These are phyloP conservation scores for Heritiera fomes DNA, from an alignment of 345 rosid genomes.

Conservation along the genomic window DNA sequence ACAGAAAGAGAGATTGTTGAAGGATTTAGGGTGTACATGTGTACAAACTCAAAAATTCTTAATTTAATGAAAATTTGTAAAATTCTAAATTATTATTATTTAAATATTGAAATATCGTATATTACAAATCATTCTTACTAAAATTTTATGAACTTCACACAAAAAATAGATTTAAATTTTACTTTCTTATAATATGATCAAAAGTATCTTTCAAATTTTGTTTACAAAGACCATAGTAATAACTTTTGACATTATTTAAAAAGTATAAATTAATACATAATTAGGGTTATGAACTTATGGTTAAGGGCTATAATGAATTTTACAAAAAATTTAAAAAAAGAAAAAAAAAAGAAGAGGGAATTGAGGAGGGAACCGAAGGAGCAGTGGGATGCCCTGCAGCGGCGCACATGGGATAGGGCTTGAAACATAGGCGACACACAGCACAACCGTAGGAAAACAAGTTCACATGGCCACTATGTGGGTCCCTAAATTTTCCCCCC, in stretches of 20 bases:
- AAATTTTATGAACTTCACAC: background rate
- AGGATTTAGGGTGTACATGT: too few relatives aligned
- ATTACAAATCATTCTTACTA: too few relatives aligned
- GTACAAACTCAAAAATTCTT: too few relatives aligned
- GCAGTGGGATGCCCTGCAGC: constrained; percentile 46
- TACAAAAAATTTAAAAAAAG: background rate
- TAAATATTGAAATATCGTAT: too few relatives aligned
- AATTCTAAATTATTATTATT: too few relatives aligned
- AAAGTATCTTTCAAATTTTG: too few relatives aligned
- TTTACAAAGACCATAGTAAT: too few relatives aligned
- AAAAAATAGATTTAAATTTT: too few relatives aligned
- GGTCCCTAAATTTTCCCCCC: background rate
- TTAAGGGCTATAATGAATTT: background rate
- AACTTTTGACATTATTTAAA: background rate
- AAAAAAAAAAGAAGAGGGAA: background rate
- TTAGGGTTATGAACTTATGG: background rate
- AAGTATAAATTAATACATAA: background rate
- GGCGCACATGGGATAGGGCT: constrained; percentile 56
- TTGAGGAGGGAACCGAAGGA: background rate
- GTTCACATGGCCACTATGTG: constrained; percentile 40
- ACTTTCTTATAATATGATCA: too few relatives aligned
- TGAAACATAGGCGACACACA: constrained; percentile 37
- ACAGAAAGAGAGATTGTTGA: too few relatives aligned
- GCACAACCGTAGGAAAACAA: constrained; percentile 30
- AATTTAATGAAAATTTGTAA: too few relatives aligned